Percentiles rank a stretch among this genome's conserved stretches.
Evolutionary conservation across 108 stramenopile genomes (phyloP).

Genomic region (Licmophora abbreviata): DNA sequence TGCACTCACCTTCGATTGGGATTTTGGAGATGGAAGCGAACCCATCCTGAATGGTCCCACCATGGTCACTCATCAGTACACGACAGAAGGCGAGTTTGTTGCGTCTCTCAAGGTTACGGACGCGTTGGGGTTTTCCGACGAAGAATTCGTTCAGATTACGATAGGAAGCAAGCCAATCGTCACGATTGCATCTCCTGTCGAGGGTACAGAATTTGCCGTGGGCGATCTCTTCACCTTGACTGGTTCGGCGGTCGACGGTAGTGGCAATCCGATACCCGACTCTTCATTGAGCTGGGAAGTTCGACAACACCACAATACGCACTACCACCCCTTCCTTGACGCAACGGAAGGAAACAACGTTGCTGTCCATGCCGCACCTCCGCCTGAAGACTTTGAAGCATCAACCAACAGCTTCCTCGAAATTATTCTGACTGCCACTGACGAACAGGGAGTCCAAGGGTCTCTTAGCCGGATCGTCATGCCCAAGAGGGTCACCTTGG

Average conservation of each 20-base stretch:
- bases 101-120: slow-evolving; percentile 16
- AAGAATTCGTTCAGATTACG: background rate
- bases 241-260: slow-evolving; percentile 11
- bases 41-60: background rate
- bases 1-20: slow-evolving; percentile 17
- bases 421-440: slow-evolving; percentile 18
- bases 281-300: slow-evolving; percentile 24
- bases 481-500: slow-evolving; percentile 10
- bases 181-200: slow-evolving; percentile 4
- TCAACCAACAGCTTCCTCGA: slow-evolving; percentile 19
- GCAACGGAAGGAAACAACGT: slow-evolving; percentile 13
- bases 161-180: slow-evolving; percentile 12
- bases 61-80: slow-evolving; percentile 1
- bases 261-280: slow-evolving; percentile 10
- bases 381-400: slow-evolving; percentile 25
- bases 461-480: slow-evolving; percentile 5
- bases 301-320: slow-evolving; percentile 19
- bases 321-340: slow-evolving; percentile 28
- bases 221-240: slow-evolving; percentile 14
- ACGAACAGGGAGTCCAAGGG: slow-evolving; percentile 11
- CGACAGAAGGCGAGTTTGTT: slow-evolving; percentile 5
- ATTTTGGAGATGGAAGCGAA: slow-evolving; percentile 18
- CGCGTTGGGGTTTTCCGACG: slow-evolving; percentile 2
- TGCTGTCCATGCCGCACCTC: slow-evolving; percentile 11
- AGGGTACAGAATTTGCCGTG: slow-evolving; percentile 14